Evolutionary conservation across 2,329 filamentous ascomycete genomes (phyloP).

Genomic region (Setomelanomma holmii): DNA sequence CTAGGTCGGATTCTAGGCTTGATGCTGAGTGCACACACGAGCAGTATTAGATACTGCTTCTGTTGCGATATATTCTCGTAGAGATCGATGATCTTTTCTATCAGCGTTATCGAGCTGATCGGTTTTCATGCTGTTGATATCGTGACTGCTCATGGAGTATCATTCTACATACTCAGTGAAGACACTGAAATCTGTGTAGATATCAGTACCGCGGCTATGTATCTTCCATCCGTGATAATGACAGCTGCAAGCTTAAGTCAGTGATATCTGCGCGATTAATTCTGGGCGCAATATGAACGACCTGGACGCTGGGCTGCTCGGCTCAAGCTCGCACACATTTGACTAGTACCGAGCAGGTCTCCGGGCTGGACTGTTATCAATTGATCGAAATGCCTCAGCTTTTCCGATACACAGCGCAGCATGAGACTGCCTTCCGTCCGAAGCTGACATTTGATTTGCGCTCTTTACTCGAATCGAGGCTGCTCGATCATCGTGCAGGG

Average conservation of each 20-base stretch:
- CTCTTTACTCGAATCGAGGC: constrained; percentile 12
- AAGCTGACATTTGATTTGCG: constrained; percentile 22
- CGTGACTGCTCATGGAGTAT: neutral
- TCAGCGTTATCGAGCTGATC: too few relatives aligned
- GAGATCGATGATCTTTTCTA: too few relatives aligned
- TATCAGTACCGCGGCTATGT: neutral
- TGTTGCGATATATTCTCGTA: too few relatives aligned
- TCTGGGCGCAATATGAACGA: neutral
- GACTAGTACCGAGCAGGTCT: constrained; percentile 5
- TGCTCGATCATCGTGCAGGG: constrained; percentile 24
- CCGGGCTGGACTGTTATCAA: neutral
- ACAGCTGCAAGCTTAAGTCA: neutral
- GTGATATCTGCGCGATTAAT: constrained; percentile 4
- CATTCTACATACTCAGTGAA: neutral
- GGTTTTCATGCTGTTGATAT: neutral
- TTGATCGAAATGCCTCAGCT: constrained; percentile 30
- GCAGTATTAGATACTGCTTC: too few relatives aligned
- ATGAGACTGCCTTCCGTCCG: constrained; percentile 33
- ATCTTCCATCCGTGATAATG: constrained; percentile 1
- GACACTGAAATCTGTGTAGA: too few relatives aligned
- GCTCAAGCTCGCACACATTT: constrained; percentile 13
- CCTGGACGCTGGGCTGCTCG: constrained; percentile 9
- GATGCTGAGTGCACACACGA: neutral
- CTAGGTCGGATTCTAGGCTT: neutral
- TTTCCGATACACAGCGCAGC: constrained; percentile 18